These are phyloP conservation scores for Leptographium wingfieldii DNA, from an alignment of 2,329 filamentous ascomycete species.

Conservation along the genomic window DNA sequence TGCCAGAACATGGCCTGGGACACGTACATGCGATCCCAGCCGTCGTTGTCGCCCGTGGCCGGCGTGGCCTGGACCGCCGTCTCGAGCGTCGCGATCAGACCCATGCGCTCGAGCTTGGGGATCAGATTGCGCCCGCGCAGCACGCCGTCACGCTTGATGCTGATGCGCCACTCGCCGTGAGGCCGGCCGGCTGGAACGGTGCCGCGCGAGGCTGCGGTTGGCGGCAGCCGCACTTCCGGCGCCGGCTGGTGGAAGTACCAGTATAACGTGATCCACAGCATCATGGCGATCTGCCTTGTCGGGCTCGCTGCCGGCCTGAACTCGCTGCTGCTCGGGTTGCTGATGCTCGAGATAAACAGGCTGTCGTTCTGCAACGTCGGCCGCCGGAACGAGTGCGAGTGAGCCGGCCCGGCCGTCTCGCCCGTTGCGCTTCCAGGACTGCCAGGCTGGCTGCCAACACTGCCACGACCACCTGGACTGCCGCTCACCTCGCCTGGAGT, in stretches of 20 bases:
- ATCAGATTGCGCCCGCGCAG: conserved; percentile 72
- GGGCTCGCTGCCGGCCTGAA: conserved; percentile 71
- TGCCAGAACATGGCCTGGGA: conserved; percentile 83
- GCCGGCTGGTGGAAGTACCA: conserved; percentile 93
- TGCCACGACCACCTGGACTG: background rate
- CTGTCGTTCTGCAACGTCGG: conserved; percentile 71
- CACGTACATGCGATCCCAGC: conserved; percentile 73
- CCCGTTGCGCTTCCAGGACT: background rate
- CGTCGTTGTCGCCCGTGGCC: conserved; percentile 36
- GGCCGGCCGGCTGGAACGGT: conserved; percentile 62
- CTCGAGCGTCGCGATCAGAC: conserved; percentile 63
- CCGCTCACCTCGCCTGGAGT: background rate
- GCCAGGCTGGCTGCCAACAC: background rate
- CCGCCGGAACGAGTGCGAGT: conserved; percentile 52
- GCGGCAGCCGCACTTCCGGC: conserved; percentile 49
- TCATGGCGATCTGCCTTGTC: conserved; percentile 86
- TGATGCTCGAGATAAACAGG: conserved; percentile 85
- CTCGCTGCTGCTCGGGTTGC: conserved; percentile 66
- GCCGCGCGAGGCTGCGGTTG: conserved; percentile 45
- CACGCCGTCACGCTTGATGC: conserved; percentile 76
- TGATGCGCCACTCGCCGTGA: conserved; percentile 74
- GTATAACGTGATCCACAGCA: conserved; percentile 87
- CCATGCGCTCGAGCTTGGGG: conserved; percentile 89
- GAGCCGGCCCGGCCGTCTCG: conserved; percentile 13
- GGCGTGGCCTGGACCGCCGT: conserved; percentile 47